phyloP scores from a whole-genome alignment of 495 filamentous ascomycete genomes.

The Daldinia bambusicola region DNA sequence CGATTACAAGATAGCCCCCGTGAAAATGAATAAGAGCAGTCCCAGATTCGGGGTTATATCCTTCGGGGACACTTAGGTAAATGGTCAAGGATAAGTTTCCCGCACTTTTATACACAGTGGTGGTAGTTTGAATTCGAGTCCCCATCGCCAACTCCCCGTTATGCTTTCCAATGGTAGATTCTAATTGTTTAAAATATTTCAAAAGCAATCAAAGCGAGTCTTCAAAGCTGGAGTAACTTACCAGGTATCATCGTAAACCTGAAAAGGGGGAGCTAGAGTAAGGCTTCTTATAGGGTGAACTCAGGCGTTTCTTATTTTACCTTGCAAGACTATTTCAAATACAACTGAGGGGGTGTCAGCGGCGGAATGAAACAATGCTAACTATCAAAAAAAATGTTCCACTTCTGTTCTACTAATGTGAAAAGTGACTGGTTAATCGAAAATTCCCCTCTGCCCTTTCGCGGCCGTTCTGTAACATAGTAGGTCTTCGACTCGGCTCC shows the following conservation, averaged over 20 bases:
- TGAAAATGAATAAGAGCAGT: constrained; percentile 10
- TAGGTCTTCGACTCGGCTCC: not conserved
- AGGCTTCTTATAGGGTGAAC: not conserved
- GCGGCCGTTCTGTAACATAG: not conserved
- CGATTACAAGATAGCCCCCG: constrained; percentile 1
- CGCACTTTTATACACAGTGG: constrained; percentile 6
- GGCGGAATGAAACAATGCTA: not conserved
- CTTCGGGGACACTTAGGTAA: not conserved
- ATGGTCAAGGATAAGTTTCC: constrained; percentile 6
- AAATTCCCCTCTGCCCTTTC: not conserved
- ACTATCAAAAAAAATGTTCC: not conserved
- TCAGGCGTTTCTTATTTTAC: not conserved
- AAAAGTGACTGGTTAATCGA: not conserved
- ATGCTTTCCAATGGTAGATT: not conserved
- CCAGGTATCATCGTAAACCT: not conserved
- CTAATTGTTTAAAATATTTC: too few species aligned
- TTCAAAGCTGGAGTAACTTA: not conserved
- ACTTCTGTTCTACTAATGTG: not conserved
- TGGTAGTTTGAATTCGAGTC: not conserved
- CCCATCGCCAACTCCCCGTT: not conserved
- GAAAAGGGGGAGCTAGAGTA: not conserved
- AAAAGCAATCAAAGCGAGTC: too few species aligned
- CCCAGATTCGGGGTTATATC: constrained; percentile 1
- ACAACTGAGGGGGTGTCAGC: not conserved
- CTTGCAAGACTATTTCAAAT: too few species aligned